A percentile compares a stretch with the other conserved stretches of the same genome.
Evolutionary conservation across 805 yeast species (phyloP).

Genomic region (Clavispora santaluciae): DNA sequence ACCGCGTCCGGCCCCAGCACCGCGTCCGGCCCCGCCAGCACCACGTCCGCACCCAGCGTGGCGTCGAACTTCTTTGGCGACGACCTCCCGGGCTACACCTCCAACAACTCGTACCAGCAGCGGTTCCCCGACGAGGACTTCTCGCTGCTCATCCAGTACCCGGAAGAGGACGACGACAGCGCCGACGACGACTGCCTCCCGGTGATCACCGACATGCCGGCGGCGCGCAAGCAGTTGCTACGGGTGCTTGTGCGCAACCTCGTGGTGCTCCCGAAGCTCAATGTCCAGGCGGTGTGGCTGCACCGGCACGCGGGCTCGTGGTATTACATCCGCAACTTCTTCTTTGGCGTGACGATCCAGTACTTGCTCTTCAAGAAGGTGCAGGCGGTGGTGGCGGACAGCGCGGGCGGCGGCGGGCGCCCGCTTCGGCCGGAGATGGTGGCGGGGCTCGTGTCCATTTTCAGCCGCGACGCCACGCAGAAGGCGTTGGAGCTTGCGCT

Average conservation of each 20-base stretch:
- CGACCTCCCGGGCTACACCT: neutral
- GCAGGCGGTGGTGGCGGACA: slow-evolving; percentile 12
- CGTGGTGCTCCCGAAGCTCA: slow-evolving; percentile 28
- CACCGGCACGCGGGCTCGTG: slow-evolving; percentile 40
- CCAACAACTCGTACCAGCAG: slow-evolving; percentile 24
- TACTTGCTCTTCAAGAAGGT: slow-evolving; percentile 28
- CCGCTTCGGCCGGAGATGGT: neutral
- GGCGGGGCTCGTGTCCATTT: slow-evolving; percentile 1
- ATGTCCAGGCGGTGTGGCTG: slow-evolving; percentile 31
- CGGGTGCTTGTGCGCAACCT: slow-evolving; percentile 24
- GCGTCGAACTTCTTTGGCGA: slow-evolving; percentile 1
- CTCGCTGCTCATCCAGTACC: slow-evolving; percentile 19
- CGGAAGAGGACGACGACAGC: slow-evolving; percentile 10
- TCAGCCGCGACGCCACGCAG: slow-evolving; percentile 3
- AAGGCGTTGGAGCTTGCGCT: slow-evolving; percentile 24
- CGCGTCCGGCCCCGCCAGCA: too few species aligned
- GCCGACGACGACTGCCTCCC: slow-evolving; percentile 10
- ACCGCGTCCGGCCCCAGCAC: too few species aligned
- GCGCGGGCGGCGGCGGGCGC: neutral
- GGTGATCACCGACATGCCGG: slow-evolving; percentile 17
- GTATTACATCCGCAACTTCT: slow-evolving; percentile 32
- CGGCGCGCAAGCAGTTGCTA: slow-evolving; percentile 23
- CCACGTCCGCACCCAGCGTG: neutral
- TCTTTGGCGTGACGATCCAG: slow-evolving; percentile 26
- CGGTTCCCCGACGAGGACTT: slow-evolving; percentile 30